These are phyloP conservation scores for Fusarium siculi DNA, from an alignment of 2,329 filamentous ascomycete genomes.

Conservation along the genomic window DNA sequence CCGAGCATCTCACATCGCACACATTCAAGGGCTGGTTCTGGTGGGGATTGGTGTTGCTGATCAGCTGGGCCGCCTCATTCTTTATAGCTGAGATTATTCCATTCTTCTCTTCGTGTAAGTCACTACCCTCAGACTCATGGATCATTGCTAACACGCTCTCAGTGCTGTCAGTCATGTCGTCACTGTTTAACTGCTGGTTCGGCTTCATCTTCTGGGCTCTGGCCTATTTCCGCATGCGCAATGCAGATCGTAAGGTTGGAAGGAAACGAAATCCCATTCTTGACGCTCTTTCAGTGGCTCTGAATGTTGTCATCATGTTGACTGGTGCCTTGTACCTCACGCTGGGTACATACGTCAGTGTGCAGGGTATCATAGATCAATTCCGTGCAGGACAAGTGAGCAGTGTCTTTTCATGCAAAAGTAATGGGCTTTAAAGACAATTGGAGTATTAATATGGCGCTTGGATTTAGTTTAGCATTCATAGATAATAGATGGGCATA, in stretches of 20 bases:
- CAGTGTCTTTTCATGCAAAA: constrained; percentile 79
- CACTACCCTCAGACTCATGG: accelerated
- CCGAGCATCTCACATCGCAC: constrained; percentile 81
- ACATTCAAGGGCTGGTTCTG: constrained; percentile 82
- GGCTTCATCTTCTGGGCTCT: constrained; percentile 96
- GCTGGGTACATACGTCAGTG: constrained; percentile 81
- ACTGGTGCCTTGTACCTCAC: constrained; percentile 82
- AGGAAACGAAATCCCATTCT: constrained; percentile 61
- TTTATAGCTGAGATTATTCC: constrained; percentile 92
- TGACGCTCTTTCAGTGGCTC: constrained; percentile 63
- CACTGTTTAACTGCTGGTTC: constrained; percentile 91
- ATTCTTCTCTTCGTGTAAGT: constrained; percentile 81
- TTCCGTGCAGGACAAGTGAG: constrained; percentile 73
- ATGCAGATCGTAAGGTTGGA: constrained; percentile 66
- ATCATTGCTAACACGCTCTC: constrained; percentile 10
- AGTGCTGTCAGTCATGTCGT: constrained; percentile 78
- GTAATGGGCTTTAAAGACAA: constrained; percentile 63
- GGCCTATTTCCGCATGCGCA: constrained; percentile 80
- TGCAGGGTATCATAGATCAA: constrained; percentile 79
- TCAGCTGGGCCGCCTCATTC: constrained; percentile 83
- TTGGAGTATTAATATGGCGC: neutral
- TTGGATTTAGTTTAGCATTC: neutral
- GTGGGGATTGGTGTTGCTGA: constrained; percentile 76
- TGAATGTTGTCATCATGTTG: constrained; percentile 79
- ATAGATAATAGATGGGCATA: neutral